These are phyloP conservation scores for Thinopyrum obtusiflorum DNA, from an alignment of 202 grass and related monocot species.

Conservation along the genomic window DNA sequence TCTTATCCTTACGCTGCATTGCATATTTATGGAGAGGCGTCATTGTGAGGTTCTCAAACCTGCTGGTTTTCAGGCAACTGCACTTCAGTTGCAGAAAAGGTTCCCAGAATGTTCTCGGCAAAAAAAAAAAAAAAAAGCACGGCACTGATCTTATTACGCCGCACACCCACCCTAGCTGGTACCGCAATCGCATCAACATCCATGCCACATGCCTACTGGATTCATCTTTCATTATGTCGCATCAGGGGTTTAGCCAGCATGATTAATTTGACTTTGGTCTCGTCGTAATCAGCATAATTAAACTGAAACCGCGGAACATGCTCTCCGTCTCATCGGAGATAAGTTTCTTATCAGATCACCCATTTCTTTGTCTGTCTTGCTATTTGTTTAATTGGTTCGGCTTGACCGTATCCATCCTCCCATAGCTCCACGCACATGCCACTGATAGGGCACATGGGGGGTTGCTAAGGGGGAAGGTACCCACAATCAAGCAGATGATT, in stretches of 20 bases:
- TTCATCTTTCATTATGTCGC: neutral
- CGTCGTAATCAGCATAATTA: neutral
- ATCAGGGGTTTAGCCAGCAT: neutral
- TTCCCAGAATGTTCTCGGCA: too few relatives aligned
- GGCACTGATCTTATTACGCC: too few relatives aligned
- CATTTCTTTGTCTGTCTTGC: constrained; percentile 1
- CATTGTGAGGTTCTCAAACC: neutral
- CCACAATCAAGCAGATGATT: constrained; percentile 20
- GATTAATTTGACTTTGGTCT: constrained; percentile 24
- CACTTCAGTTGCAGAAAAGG: neutral
- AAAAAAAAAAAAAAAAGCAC: too few relatives aligned
- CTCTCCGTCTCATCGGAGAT: constrained; percentile 1
- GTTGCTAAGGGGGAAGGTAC: constrained; percentile 8
- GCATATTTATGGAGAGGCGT: neutral
- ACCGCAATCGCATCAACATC: too few relatives aligned
- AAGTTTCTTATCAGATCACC: constrained; percentile 2
- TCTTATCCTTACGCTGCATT: constrained; percentile 20
- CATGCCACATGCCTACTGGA: neutral
- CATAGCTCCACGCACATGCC: constrained; percentile 30
- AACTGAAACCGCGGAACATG: neutral
- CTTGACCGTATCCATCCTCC: constrained; percentile 30
- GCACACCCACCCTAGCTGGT: neutral
- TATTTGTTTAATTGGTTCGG: constrained; percentile 13
- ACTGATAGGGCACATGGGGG: constrained; percentile 58
- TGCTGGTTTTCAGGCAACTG: neutral